Evolutionary conservation across 164 flowering plant genomes (phyloP), one percentile per base, ranked within the genome.

Genomic region (Kingdonia uniflora): DNA sequence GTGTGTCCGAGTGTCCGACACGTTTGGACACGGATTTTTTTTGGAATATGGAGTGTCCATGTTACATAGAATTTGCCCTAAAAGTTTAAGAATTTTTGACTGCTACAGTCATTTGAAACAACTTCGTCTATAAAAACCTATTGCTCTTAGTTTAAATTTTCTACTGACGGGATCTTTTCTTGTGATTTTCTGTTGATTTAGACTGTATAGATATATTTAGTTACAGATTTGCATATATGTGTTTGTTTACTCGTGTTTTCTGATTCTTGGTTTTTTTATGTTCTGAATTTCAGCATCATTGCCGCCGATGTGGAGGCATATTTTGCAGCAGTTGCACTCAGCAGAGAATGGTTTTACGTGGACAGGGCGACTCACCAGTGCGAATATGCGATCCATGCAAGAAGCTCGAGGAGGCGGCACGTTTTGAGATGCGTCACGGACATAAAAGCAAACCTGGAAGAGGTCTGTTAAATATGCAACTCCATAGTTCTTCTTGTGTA

Each of bases 281-380:
- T 60, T 61, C 13, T 68, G 71, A 46, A 49, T 65, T 68, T 51
- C 76, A 92, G 99, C 99, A 88, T 71, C 99, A 92, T 33, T 88
- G 99, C 62, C 79, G 99, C 29, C 73, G 99, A 67, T 92, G 99
- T 65, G 98, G 96, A 51, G 98, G 98, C 41, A 14, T 92, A 49
- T 88, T 84, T 67, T 92, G 98, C 74, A 68, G 60, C 63, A 80
- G 70, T 57, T 92, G 98, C 63, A 84, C 96, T n/a, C 87, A 71
- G 65, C 81, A 75, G 53, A 70, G 96, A 58, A 85, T 92, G 87
- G 45, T 76, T 26, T 69, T 92, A 51, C 83, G 94, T 12, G 99
- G 99, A 16, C 99, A 92, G 75, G 99, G 99, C 42, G 99, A 92
- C 61, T 86, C 96, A 6, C 83, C 85, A 8, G 99, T 92, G 52